Base-by-base conservation (phyloP, 2,329 filamentous ascomycete species). In the Nemania sp. region DNA sequence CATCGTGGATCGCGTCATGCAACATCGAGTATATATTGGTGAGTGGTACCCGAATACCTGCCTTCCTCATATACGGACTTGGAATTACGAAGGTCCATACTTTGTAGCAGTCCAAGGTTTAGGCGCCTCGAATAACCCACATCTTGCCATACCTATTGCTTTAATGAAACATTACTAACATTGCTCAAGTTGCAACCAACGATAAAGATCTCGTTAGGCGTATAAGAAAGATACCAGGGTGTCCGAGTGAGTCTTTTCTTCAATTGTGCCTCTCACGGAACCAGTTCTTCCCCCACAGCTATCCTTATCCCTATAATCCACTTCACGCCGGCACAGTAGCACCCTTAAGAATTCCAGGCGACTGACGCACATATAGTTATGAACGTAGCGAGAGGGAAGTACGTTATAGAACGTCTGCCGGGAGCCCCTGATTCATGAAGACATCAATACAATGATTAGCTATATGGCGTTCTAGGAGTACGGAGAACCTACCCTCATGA, bases 381-480 rank as follows among this genome's bases (percentile, higher is more conserved):
- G 79, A 91, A 86, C 66, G 90, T 94, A 23, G 89, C 88, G 5
- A 83, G 90, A 66, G 91, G 90, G 40, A 97, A 97, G 73, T 97
- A 97, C 73, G 87, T 93, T 42, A 94, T 99, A 67, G 94, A 97
- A 79, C 84, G 92, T 65, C 74, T 97, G 59, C 92, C 92, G 5
- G 89, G 91, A 72, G 90, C 90, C 31, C 89, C 90, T 28, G 86
- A 91, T 41, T 64, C 60, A 17, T 59, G 17, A 48, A 45, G 6
- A 20, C 19, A 26, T 20, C 15, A 34, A 31, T 9, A 17, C 31
- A 20, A 41, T n/a, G 9, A 30, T 23, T 14, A 20, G 22, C 41
- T 26, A 42, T 42, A 41, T 19, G 46, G 56, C 41, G 41, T 50
- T 53, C 41, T n/a, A 20, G 53, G 49, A 22, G 31, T 41, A 41